Evolutionary conservation across 192 early-diverging fungal genomes (phyloP).

Genomic region (Backusella australiensis): DNA sequence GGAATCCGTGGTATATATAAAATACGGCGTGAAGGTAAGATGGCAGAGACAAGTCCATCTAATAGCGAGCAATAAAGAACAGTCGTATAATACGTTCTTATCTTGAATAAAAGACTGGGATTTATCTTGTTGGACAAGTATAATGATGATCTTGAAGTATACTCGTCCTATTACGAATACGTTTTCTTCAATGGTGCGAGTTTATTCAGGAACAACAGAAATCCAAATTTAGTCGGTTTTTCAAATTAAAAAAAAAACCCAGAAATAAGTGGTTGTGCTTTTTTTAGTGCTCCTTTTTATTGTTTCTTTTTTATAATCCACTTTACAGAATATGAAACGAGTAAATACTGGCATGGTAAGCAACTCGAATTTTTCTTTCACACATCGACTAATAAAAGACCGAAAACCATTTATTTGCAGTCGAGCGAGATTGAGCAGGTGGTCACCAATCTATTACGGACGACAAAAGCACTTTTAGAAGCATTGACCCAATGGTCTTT

Average conservation of each 20-base stretch:
- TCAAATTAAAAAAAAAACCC: neutral
- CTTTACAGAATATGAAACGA: constrained; percentile 11
- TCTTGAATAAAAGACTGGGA: no score
- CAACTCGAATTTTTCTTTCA: no score
- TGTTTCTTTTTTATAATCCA: neutral
- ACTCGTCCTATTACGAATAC: no score
- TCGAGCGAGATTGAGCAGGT: constrained; percentile 36
- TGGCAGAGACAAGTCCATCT: no score
- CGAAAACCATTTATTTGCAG: neutral
- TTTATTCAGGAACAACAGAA: neutral
- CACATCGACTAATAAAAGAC: neutral
- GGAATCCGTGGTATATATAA: no score
- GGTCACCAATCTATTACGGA: constrained; percentile 29
- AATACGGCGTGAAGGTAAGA: no score
- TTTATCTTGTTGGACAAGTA: no score
- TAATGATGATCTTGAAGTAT: no score
- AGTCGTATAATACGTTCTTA: no score
- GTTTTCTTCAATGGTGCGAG: neutral
- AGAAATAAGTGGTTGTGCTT: neutral
- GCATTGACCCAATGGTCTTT: constrained; percentile 33
- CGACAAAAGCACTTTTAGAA: constrained; percentile 30
- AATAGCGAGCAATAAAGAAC: no score
- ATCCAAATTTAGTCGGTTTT: neutral
- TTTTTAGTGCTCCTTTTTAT: constrained; percentile 8
- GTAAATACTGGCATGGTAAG: constrained; percentile 2